Evolutionary conservation across 2,329 filamentous ascomycete genomes (phyloP).

Genomic region (Alternaria viburni): DNA sequence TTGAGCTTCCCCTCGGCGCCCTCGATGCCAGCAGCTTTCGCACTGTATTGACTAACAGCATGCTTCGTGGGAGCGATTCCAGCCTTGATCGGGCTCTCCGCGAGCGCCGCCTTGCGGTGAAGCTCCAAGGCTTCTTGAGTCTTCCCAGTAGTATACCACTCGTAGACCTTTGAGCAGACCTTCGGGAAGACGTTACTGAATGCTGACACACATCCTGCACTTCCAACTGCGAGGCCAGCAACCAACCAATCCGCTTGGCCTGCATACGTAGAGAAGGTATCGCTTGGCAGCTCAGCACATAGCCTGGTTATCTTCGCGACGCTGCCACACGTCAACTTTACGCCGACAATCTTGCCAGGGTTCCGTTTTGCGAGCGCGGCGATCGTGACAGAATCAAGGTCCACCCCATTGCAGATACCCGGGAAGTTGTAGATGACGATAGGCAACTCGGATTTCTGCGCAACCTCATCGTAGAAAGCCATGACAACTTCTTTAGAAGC

Average conservation of each 20-base stretch:
- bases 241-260: constrained; percentile 76
- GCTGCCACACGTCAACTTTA: constrained; percentile 76
- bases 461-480: constrained; percentile 57
- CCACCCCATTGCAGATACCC: constrained; percentile 69
- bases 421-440: constrained; percentile 78
- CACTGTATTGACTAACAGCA: constrained; percentile 67
- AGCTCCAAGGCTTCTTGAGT: constrained; percentile 64
- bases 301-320: constrained; percentile 75
- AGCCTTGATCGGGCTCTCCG: constrained; percentile 69
- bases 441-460: constrained; percentile 65
- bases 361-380: constrained; percentile 60
- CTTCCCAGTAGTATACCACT: constrained; percentile 65
- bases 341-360: constrained; percentile 68
- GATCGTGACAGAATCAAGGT: constrained; percentile 71
- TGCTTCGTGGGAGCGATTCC: constrained; percentile 74
- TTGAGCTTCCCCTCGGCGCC: constrained; percentile 35
- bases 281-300: constrained; percentile 56
- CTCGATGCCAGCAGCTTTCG: constrained; percentile 61
- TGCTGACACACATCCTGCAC: constrained; percentile 62
- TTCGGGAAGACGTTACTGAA: constrained; percentile 66
- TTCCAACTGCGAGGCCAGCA: constrained; percentile 60
- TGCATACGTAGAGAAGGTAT: constrained; percentile 70
- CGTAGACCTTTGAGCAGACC: constrained; percentile 64
- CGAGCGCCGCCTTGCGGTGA: constrained; percentile 67
- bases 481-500: constrained; percentile 52